Conservation (phyloP, 305 asterid genomes). For the Stenogyne calaminthoides region DNA sequence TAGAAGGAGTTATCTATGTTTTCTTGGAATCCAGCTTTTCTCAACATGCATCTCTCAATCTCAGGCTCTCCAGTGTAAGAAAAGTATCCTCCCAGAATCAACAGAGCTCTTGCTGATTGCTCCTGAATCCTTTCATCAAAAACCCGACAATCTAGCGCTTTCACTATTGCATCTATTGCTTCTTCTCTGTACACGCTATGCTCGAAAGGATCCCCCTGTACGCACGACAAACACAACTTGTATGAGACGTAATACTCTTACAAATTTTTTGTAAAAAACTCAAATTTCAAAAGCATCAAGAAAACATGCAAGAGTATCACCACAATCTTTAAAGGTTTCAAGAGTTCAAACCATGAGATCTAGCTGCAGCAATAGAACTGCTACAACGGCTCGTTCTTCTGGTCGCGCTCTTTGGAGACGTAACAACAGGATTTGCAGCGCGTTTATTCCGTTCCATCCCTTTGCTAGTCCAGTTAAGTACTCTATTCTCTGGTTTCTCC, state of each 20-base stretch:
- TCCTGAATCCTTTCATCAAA: no score
- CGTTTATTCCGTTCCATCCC: constrained; percentile 68
- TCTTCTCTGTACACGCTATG: no score
- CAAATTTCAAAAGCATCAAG: no score
- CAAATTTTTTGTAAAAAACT: no score
- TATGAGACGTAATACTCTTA: no score
- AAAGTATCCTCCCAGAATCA: constrained; percentile 69
- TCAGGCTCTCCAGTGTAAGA: constrained; percentile 69
- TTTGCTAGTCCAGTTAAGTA: constrained; percentile 43
- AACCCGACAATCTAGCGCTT: no score
- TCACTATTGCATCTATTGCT: no score
- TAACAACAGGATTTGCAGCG: constrained; percentile 56
- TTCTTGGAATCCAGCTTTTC: constrained; percentile 53
- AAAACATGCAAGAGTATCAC: no score
- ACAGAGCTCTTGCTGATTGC: constrained; percentile 67
- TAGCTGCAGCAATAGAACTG: constrained; percentile 66
- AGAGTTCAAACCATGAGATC: constrained; percentile 69
- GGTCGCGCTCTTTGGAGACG: constrained; percentile 63
- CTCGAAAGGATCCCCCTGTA: constrained; percentile 58
- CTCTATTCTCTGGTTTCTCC: constrained; percentile 55
- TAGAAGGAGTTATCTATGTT: constrained; percentile 7
- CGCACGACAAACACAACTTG: no score
- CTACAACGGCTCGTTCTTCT: constrained; percentile 62
- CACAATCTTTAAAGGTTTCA: no score
- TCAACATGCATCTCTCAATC: constrained; percentile 63